Conservation (phyloP, 208 protist species). For the Borovskyia barvae region DNA sequence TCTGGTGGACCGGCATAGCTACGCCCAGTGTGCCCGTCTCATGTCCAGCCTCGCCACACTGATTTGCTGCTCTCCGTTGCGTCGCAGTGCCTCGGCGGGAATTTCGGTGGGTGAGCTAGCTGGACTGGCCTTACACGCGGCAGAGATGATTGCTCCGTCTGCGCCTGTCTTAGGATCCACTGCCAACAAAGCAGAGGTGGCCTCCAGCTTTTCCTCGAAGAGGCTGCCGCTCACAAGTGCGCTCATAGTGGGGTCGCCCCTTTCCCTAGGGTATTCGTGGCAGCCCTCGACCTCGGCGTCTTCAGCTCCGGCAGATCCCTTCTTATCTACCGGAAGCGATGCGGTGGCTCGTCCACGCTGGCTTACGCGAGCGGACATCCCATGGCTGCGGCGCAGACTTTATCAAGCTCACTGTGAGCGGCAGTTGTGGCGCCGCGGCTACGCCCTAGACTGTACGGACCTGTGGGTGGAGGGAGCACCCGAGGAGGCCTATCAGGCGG, state of each 20-base stretch:
- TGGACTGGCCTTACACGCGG: conserved; percentile 60
- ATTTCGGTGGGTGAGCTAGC: conserved; percentile 59
- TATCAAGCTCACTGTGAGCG: conserved; percentile 84
- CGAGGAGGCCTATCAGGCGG: conserved; percentile 27
- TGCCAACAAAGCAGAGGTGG: too few relatives aligned
- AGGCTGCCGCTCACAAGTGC: not conserved
- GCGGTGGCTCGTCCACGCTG: conserved; percentile 8
- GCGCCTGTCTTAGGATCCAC: conserved; percentile 18
- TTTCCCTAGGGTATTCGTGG: conserved; percentile 41
- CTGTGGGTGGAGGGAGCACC: conserved; percentile 69
- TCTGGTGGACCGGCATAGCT: conserved; percentile 73
- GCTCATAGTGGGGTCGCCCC: conserved; percentile 18
- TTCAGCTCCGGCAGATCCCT: not conserved
- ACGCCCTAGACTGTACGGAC: conserved; percentile 71
- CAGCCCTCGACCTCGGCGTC: conserved; percentile 16
- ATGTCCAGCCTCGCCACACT: conserved; percentile 67
- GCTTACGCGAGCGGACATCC: conserved; percentile 61
- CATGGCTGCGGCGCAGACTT: conserved; percentile 65
- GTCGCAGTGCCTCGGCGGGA: conserved; percentile 21
- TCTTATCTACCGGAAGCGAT: not conserved
- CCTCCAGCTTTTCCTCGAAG: too few relatives aligned
- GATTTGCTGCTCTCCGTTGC: conserved; percentile 68
- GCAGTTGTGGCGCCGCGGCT: conserved; percentile 49
- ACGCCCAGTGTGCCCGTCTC: conserved; percentile 70
- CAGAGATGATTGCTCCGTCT: conserved; percentile 53